Evolutionary conservation across 441 rosid genomes (phyloP), one percentile per base, ranked within the genome.

Genomic region (Raphanus hybrid): DNA sequence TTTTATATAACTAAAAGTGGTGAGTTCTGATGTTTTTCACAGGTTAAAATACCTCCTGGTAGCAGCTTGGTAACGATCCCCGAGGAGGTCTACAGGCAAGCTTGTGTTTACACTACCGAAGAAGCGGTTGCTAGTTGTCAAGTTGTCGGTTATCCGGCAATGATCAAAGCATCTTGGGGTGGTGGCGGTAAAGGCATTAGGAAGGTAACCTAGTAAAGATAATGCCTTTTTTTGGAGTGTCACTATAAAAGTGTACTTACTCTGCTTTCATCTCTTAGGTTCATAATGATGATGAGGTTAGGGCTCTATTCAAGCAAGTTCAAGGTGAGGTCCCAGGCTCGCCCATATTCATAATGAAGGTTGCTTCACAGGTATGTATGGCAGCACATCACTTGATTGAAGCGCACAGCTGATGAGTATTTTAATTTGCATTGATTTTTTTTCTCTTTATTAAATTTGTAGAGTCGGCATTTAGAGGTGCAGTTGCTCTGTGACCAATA

Each of bases 91-190:
- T 96, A 94, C 73, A 85, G 89, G 78, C 87, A 91, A 85, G 99
- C 99, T 60, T 96, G 99, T 85, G 98, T 96, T 15, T 80, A 86
- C 83, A 94, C 99, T 29, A 94, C 99, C 15, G 99, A 94, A 85
- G 98, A 96, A 85, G 99, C 97, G 6, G 86, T 96, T 83, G 92
- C 94, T 61, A 96, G 98, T 80, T 96, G 98, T 82, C 96, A 91
- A 85, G 89, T 94, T 80, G 94, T 94, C 43, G 99, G 99, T 78
- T 96, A 96, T 83, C 99, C 99, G 68, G 97, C 98, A 76, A 96
- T 96, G 99, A 96, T 94, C 85, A 96, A 96, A 91, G 98, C 99
- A 55, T 94, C 99, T 1, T 96, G 99, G 99, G 99, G 99, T 66
- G 99, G 99, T 58, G 99, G 99, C 27, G 98, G 99, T 78, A 94